Percentiles rank a stretch among this genome's conserved stretches.
Evolutionary conservation across 176 grass and related monocot species (phyloP).

Genomic region (Hordeum marinum): DNA sequence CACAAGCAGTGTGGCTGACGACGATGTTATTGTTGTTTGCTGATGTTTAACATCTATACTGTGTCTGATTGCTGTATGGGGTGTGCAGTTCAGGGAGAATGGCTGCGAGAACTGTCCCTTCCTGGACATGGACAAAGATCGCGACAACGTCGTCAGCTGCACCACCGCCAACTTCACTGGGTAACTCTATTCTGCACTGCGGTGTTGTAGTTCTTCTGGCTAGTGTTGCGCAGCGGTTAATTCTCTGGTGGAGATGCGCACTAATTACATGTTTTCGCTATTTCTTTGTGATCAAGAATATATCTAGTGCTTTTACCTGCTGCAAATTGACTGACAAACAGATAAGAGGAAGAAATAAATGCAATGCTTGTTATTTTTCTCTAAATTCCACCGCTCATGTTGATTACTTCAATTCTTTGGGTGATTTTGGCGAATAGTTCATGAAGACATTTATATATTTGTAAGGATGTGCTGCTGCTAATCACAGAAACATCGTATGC

Average conservation of each 20-base stretch:
- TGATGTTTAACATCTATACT: neutral
- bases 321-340: neutral
- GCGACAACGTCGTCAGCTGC: constrained; percentile 79
- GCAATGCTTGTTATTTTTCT: neutral
- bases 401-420: neutral
- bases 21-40: neutral
- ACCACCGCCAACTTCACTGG: constrained; percentile 94
- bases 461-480: neutral
- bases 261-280: neutral
- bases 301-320: neutral
- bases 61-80: neutral
- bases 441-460: neutral
- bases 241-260: neutral
- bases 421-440: neutral
- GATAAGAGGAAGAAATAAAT: neutral
- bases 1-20: neutral
- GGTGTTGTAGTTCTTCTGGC: neutral
- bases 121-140: constrained; percentile 89
- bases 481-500: neutral
- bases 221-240: neutral
- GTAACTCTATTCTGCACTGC: constrained; percentile 22
- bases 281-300: neutral
- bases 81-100: constrained; percentile 75
- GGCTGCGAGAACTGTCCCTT: constrained; percentile 96
- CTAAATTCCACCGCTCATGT: neutral